A percentile compares a stretch with the other conserved stretches of the same genome.
phyloP scores from a whole-genome alignment of 2,329 filamentous ascomycete species.

The Colletotrichum acutatum region DNA sequence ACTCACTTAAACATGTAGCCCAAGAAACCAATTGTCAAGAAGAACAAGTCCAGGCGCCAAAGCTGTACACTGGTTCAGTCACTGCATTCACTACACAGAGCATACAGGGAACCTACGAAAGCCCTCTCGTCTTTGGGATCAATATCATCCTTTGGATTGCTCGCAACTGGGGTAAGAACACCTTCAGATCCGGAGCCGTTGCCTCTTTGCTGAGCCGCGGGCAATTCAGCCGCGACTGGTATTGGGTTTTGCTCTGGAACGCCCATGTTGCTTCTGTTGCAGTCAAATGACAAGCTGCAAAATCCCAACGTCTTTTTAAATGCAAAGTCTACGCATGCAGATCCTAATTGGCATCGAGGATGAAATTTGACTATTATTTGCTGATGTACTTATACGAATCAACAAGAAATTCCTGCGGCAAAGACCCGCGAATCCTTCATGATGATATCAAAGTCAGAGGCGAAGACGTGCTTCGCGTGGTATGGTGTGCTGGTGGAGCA shows the following conservation, averaged over 20 bases:
- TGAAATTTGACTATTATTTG: too few species aligned
- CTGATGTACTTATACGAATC: not conserved
- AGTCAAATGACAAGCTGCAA: not conserved
- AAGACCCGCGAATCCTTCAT: not conserved
- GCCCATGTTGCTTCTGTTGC: not conserved
- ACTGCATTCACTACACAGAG: rapidly evolving
- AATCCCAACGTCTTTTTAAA: not conserved
- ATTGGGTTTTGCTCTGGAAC: not conserved
- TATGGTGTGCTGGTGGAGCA: not conserved
- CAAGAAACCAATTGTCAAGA: slow-evolving; percentile 18
- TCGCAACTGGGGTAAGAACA: not conserved
- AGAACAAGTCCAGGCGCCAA: slow-evolving; percentile 26
- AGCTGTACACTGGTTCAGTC: not conserved
- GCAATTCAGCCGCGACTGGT: not conserved
- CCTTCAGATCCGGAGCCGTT: not conserved
- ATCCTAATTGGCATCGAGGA: not conserved
- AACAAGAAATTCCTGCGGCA: not conserved
- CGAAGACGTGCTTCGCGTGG: slow-evolving; percentile 24
- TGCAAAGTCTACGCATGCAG: not conserved
- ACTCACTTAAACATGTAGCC: slow-evolving; percentile 29
- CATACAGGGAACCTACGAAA: not conserved
- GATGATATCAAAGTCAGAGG: slow-evolving; percentile 18
- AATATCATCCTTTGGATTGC: slow-evolving; percentile 3
- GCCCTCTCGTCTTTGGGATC: slow-evolving; percentile 27
- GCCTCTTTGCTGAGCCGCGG: rapidly evolving